Evolutionary conservation across 139 green algal species (phyloP).

Genomic region (Asterochloris sp.): DNA sequence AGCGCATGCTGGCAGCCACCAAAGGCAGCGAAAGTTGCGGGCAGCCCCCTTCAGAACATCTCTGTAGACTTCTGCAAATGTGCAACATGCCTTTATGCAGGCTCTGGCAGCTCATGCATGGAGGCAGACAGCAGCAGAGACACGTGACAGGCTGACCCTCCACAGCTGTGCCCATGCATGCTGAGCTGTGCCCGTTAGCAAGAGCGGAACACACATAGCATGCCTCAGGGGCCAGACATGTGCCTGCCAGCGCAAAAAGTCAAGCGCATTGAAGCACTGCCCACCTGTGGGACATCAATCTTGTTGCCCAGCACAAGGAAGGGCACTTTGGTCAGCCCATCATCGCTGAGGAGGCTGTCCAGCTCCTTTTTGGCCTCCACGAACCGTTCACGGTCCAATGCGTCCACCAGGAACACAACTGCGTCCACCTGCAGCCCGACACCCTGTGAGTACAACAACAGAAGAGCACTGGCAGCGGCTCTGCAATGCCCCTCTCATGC

Average conservation of each 20-base stretch:
- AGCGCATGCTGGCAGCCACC: too few relatives aligned
- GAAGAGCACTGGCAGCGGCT: too few relatives aligned
- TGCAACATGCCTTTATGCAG: too few relatives aligned
- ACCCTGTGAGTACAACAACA: not conserved
- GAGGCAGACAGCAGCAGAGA: too few relatives aligned
- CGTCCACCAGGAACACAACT: constrained; percentile 98
- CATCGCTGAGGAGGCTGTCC: constrained; percentile 89
- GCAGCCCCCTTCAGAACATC: too few relatives aligned
- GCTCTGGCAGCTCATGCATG: too few relatives aligned
- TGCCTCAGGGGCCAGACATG: not conserved
- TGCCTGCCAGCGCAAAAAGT: not conserved
- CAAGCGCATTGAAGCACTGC: constrained; percentile 16
- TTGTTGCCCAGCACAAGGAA: constrained; percentile 99
- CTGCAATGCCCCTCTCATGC: too few relatives aligned
- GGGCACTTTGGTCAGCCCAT: constrained; percentile 86
- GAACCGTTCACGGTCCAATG: constrained; percentile 94
- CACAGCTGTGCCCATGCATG: too few relatives aligned
- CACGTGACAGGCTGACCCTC: too few relatives aligned
- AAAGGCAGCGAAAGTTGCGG: too few relatives aligned
- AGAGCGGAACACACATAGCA: not conserved
- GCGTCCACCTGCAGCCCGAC: constrained; percentile 80
- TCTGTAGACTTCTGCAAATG: too few relatives aligned
- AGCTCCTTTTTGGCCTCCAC: constrained; percentile 90
- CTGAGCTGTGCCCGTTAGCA: too few relatives aligned
- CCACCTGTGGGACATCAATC: constrained; percentile 90